Conservation (phyloP, 2,329 filamentous ascomycete genomes). For the Sporothrix pseudoabietina region DNA sequence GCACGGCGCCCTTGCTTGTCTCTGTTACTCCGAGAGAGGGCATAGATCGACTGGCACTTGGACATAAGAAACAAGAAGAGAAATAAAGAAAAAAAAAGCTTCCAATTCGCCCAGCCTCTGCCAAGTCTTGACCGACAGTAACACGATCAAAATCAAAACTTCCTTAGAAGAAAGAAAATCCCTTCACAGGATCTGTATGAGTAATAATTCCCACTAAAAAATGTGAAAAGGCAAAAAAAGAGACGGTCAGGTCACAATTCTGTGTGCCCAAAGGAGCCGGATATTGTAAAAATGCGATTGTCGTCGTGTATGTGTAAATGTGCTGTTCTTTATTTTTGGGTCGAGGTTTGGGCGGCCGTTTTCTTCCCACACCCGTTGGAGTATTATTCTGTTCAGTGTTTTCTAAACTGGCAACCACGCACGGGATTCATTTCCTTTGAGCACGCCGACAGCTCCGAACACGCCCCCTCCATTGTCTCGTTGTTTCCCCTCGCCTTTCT, state of each 20-base stretch:
- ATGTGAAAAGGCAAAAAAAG: not conserved
- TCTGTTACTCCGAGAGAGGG: constrained; percentile 10
- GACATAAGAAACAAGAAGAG: not conserved
- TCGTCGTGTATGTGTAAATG: not conserved
- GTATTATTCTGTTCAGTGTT: not conserved
- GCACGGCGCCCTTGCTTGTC: not conserved
- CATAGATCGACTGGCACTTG: not conserved
- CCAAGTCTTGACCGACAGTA: constrained; percentile 7
- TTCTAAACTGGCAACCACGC: not conserved
- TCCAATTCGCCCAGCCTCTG: not conserved
- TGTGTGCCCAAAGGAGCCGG: constrained; percentile 4
- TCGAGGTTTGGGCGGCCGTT: not conserved
- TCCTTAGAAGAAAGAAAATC: not conserved
- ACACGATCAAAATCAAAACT: not conserved
- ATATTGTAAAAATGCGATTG: not conserved
- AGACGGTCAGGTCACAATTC: not conserved
- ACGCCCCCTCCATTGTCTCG: constrained; percentile 1
- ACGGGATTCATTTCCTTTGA: not conserved
- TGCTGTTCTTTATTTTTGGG: not conserved
- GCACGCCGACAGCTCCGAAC: constrained; percentile 12
- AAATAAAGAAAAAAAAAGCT: not conserved
- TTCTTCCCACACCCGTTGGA: not conserved
- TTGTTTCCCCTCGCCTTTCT: not conserved
- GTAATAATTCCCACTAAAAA: not conserved
- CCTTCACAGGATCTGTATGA: not conserved